Evolutionary conservation across 495 filamentous ascomycete species (phyloP).

Genomic region (Xylaria venustula): DNA sequence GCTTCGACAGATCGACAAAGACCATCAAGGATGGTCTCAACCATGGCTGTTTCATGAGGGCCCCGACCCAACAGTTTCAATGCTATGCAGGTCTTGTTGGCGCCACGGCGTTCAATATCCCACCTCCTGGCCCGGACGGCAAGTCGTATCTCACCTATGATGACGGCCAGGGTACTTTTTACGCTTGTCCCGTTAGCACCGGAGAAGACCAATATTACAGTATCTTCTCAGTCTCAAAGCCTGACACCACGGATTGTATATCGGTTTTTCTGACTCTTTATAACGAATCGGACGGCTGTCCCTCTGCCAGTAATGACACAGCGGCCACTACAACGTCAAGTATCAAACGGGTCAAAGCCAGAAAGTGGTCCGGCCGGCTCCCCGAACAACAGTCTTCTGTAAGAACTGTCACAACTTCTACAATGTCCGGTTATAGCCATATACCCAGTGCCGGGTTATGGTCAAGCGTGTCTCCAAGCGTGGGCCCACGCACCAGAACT

Average conservation of each 20-base stretch:
- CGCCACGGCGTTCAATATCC: slow-evolving; percentile 21
- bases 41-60: slow-evolving; percentile 31
- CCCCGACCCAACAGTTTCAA: slow-evolving; percentile 23
- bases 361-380: background rate
- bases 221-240: slow-evolving; percentile 22
- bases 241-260: slow-evolving; percentile 13
- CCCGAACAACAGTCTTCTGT: slow-evolving; percentile 1
- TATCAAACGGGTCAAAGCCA: background rate
- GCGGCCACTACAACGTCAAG: background rate
- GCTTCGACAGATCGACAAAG: slow-evolving; percentile 22
- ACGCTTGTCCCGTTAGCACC: slow-evolving; percentile 20
- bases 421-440: background rate
- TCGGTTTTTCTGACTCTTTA: slow-evolving; percentile 22
- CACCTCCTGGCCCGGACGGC: slow-evolving; percentile 3
- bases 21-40: slow-evolving; percentile 26
- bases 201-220: slow-evolving; percentile 17
- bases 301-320: slow-evolving; percentile 4
- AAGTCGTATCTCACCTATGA: slow-evolving; percentile 25
- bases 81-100: slow-evolving; percentile 27
- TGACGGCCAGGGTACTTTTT: slow-evolving; percentile 18
- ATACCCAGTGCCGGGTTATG: slow-evolving; percentile 1
- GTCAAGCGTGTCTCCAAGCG: background rate
- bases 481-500: background rate
- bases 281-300: slow-evolving; percentile 17
- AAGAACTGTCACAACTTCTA: background rate